Conservation (phyloP, 352 stramenopile genomes). For the Globisporangium rhizosaccharum region DNA sequence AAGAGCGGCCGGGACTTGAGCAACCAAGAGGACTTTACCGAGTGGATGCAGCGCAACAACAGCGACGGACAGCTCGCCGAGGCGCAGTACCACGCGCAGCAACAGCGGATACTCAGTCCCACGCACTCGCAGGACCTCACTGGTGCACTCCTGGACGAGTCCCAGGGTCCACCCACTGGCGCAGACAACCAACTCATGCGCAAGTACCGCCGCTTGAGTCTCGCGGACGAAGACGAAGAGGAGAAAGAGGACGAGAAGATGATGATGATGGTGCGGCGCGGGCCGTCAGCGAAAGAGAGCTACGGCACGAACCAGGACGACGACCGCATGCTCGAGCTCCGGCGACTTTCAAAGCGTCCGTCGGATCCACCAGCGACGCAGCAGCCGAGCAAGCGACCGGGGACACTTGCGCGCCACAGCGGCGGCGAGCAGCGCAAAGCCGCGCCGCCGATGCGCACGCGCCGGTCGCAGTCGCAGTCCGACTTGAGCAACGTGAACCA, state of each 20-base stretch:
- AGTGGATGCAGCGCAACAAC: constrained; percentile 71
- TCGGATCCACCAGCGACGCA: constrained; percentile 3
- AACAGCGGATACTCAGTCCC: constrained; percentile 44
- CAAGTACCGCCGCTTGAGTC: constrained; percentile 50
- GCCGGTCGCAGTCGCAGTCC: constrained; percentile 38
- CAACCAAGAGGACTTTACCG: constrained; percentile 79
- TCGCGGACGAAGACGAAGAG: constrained; percentile 63
- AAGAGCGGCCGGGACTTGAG: constrained; percentile 62
- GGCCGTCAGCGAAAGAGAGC: constrained; percentile 21
- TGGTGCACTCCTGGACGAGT: constrained; percentile 29
- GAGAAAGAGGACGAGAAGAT: constrained; percentile 46
- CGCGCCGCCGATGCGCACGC: constrained; percentile 6
- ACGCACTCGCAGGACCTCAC: constrained; percentile 66
- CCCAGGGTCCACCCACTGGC: not conserved
- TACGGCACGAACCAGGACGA: constrained; percentile 24
- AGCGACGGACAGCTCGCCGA: constrained; percentile 17
- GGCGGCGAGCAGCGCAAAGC: constrained; percentile 7
- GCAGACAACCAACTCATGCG: constrained; percentile 29
- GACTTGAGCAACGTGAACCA: constrained; percentile 27
- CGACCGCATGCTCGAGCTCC: constrained; percentile 29
- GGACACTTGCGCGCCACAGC: constrained; percentile 10
- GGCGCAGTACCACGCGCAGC: constrained; percentile 25
- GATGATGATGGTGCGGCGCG: constrained; percentile 20
- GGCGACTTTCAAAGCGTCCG: constrained; percentile 12
- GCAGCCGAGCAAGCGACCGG: constrained; percentile 1